These are phyloP conservation scores for Calonectria montana DNA, from an alignment of 2,329 filamentous ascomycete genomes.

Conservation along the genomic window DNA sequence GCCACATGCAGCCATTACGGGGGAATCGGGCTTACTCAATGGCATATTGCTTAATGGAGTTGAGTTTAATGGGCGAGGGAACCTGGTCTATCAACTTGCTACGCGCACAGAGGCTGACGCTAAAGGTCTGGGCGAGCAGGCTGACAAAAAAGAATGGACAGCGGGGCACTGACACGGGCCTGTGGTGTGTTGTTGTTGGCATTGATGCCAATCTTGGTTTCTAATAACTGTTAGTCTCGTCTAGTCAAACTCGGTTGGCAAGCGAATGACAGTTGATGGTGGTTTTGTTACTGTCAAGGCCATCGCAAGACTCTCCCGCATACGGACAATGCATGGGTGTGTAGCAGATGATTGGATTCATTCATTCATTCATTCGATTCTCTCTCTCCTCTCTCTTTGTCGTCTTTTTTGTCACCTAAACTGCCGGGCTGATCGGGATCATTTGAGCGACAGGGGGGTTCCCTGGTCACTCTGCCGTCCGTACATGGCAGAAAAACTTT, in stretches of 20 bases:
- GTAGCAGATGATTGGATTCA: too few relatives aligned
- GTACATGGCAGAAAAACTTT: neutral
- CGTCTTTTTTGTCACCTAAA: neutral
- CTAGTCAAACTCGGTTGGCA: too few relatives aligned
- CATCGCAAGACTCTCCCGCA: too few relatives aligned
- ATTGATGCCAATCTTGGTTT: too few relatives aligned
- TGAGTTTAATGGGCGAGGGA: neutral
- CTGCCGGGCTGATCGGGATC: neutral
- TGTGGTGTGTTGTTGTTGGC: neutral
- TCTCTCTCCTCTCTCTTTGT: too few relatives aligned
- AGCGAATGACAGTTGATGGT: too few relatives aligned
- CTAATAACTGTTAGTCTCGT: too few relatives aligned
- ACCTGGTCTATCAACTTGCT: neutral
- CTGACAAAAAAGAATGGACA: neutral
- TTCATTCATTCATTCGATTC: too few relatives aligned
- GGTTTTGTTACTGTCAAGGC: too few relatives aligned
- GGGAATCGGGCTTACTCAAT: neutral
- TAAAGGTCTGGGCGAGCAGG: neutral
- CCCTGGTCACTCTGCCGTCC: neutral
- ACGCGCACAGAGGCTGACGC: neutral
- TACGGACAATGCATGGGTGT: too few relatives aligned
- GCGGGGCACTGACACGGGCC: neutral
- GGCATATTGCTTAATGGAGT: neutral
- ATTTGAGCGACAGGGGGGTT: neutral
- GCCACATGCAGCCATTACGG: neutral